phyloP scores from a whole-genome alignment of 345 rosid genomes.

The Brassica incana region DNA sequence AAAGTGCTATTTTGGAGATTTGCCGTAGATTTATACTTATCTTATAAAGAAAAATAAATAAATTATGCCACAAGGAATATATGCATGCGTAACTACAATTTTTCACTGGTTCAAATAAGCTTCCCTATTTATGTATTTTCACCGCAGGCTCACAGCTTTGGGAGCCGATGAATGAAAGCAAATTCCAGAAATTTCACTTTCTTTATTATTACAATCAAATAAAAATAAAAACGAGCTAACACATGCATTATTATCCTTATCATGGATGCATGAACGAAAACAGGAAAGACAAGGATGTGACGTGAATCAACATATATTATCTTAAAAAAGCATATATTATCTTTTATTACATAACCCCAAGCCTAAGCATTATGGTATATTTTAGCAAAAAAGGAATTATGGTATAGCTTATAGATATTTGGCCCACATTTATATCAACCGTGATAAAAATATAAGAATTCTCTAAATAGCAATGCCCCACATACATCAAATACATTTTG shows the following conservation, averaged over 20 bases:
- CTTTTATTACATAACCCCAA: slow-evolving; percentile 3
- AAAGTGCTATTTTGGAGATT: too few species aligned
- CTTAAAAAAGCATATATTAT: neutral
- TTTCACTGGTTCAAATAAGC: neutral
- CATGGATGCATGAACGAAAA: slow-evolving; percentile 27
- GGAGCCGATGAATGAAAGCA: slow-evolving; percentile 2
- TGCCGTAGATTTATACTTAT: neutral
- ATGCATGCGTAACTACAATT: slow-evolving; percentile 19
- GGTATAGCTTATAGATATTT: slow-evolving; percentile 1
- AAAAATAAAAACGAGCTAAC: neutral
- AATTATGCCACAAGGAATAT: neutral
- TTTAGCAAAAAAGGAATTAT: neutral
- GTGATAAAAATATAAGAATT: neutral
- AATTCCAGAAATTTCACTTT: neutral
- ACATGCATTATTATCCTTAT: slow-evolving; percentile 7
- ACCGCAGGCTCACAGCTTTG: slow-evolving; percentile 3
- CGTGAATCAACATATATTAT: neutral
- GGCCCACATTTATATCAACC: slow-evolving; percentile 1
- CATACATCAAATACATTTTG: neutral
- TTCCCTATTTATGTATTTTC: neutral
- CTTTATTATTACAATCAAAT: neutral
- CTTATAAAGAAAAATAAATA: neutral
- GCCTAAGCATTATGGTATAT: neutral
- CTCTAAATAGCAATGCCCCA: neutral
- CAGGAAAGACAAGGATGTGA: slow-evolving; percentile 26